phyloP scores from a whole-genome alignment of 805 yeast genomes.

The Kodamaea restingae region DNA sequence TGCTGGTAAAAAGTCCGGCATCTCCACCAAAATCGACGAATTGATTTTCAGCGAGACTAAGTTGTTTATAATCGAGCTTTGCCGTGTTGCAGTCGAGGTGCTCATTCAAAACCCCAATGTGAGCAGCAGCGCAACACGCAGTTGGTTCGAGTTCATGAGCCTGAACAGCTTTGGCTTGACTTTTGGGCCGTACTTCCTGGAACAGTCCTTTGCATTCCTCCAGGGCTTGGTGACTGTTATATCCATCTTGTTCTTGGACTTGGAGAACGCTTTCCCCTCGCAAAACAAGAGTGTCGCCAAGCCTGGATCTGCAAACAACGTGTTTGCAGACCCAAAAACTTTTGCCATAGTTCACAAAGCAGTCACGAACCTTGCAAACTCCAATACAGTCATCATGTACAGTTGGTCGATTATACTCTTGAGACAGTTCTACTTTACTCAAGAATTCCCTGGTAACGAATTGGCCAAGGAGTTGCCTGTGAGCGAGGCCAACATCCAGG shows the following conservation, averaged over 20 bases:
- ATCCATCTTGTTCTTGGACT: conserved; percentile 52
- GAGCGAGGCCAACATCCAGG: conserved; percentile 17
- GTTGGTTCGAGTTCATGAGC: conserved; percentile 57
- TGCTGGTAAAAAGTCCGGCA: conserved; percentile 10
- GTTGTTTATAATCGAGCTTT: conserved; percentile 29
- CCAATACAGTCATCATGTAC: conserved; percentile 49
- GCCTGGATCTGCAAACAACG: conserved; percentile 22
- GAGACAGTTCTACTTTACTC: conserved; percentile 46
- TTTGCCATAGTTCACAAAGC: conserved; percentile 40
- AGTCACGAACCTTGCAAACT: conserved; percentile 30
- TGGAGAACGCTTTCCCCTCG: conserved; percentile 45
- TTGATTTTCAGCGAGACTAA: conserved; percentile 26
- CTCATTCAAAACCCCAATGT: conserved; percentile 35
- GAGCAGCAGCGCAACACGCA: conserved; percentile 28
- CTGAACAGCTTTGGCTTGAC: conserved; percentile 22
- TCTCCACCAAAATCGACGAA: conserved; percentile 18
- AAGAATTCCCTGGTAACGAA: conserved; percentile 28
- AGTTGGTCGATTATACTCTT: conserved; percentile 64
- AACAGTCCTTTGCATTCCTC: conserved; percentile 30
- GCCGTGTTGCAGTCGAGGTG: conserved; percentile 38
- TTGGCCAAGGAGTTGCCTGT: conserved; percentile 10
- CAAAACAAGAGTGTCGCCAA: conserved; percentile 1
- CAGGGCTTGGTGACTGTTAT: conserved; percentile 47
- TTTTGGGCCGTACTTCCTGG: conserved; percentile 25
- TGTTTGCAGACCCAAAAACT: conserved; percentile 26